phyloP scores from a whole-genome alignment of 2,329 filamentous ascomycete genomes.

The Ceratocystis albifundus region DNA sequence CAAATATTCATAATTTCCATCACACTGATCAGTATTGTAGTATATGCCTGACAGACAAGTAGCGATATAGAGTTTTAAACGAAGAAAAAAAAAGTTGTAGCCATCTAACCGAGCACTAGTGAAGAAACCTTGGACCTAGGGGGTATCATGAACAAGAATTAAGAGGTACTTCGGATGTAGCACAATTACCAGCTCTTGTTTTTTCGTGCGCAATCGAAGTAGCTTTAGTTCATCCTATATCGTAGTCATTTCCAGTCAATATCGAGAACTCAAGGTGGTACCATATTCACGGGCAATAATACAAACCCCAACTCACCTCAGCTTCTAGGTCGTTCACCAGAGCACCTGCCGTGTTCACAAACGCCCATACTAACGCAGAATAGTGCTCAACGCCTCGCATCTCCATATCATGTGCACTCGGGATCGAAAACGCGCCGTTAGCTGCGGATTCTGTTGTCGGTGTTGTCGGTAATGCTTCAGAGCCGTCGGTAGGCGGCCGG shows the following conservation, averaged over 20 bases:
- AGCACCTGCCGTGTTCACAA: slow-evolving; percentile 55
- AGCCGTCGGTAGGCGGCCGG: slow-evolving; percentile 18
- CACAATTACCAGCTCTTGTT: slow-evolving; percentile 73
- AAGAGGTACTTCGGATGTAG: slow-evolving; percentile 69
- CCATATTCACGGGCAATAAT: not conserved
- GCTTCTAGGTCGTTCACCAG: slow-evolving; percentile 62
- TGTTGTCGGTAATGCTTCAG: slow-evolving; percentile 23
- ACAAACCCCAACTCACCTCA: slow-evolving; percentile 40
- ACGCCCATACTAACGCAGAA: slow-evolving; percentile 64
- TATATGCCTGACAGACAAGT: no score
- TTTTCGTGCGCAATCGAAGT: slow-evolving; percentile 66
- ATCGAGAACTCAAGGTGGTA: not conserved
- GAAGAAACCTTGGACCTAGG: slow-evolving; percentile 41
- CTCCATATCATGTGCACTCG: slow-evolving; percentile 36
- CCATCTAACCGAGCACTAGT: not conserved
- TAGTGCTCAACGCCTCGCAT: slow-evolving; percentile 58
- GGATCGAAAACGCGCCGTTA: slow-evolving; percentile 23
- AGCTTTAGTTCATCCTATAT: slow-evolving; percentile 62
- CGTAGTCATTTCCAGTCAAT: slow-evolving; percentile 1
- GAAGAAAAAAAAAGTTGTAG: not conserved
- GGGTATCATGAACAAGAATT: slow-evolving; percentile 72
- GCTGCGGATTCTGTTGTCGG: slow-evolving; percentile 30
- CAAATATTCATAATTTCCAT: no score
- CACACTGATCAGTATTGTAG: no score
- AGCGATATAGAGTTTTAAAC: no score